A percentile compares a stretch with the other conserved stretches of the same genome.
These are phyloP conservation scores for Eucalyptus melliodora DNA, from an alignment of 345 rosid species.

Conservation along the genomic window DNA sequence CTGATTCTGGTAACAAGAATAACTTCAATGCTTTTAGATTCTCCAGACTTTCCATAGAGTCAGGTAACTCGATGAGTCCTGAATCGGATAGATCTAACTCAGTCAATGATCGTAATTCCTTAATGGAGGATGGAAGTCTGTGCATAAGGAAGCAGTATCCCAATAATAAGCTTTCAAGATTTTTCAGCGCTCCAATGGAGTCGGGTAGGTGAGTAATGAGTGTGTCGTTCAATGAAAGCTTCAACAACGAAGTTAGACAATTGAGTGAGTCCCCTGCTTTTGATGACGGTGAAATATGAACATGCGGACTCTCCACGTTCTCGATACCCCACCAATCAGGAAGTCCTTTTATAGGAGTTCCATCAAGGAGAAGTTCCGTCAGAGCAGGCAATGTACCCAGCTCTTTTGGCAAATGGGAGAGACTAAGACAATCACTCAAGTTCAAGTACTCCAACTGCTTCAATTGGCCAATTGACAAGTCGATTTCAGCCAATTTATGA, in stretches of 20 bases:
- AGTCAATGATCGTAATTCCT: background rate
- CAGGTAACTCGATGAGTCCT: fast-evolving
- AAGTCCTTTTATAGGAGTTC: fast-evolving
- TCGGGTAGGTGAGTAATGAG: background rate
- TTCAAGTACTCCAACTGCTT: background rate
- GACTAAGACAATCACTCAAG: fast-evolving
- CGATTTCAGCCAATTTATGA: fast-evolving
- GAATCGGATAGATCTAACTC: fast-evolving
- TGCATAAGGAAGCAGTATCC: fast-evolving
- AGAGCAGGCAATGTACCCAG: background rate
- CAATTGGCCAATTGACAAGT: background rate
- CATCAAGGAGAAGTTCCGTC: fast-evolving
- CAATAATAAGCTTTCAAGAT: background rate
- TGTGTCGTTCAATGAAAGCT: fast-evolving
- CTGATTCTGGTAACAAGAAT: fast-evolving
- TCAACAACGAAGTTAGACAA: background rate
- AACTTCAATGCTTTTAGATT: background rate
- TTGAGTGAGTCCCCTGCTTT: background rate
- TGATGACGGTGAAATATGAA: background rate
- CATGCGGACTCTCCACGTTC: background rate
- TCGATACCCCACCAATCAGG: background rate
- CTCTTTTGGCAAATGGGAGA: background rate
- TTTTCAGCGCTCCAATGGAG: background rate
- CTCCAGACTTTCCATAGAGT: background rate
- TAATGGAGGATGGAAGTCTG: background rate